These are phyloP conservation scores for Arabidopsis suecica DNA, from an alignment of 345 rosid species.

Conservation along the genomic window DNA sequence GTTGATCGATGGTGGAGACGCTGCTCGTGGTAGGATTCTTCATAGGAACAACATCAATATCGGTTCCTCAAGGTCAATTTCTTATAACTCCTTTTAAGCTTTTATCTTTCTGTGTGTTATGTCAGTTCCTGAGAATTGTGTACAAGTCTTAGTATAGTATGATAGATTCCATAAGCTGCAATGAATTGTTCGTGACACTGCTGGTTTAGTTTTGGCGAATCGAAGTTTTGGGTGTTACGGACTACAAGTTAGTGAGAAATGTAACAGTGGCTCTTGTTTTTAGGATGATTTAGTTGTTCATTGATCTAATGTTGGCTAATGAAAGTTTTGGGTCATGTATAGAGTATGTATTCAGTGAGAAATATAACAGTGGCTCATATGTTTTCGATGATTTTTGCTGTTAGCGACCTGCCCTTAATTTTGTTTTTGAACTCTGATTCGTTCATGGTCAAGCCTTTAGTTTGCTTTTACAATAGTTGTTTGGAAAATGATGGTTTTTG, in stretches of 20 bases:
- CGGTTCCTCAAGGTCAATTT: conserved; percentile 64
- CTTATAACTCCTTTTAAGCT: not conserved
- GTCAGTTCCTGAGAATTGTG: not conserved
- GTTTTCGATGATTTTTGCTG: conserved; percentile 9
- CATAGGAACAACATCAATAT: conserved; percentile 78
- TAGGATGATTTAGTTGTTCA: conserved; percentile 3
- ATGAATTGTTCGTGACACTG: not conserved
- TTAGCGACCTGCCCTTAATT: not conserved
- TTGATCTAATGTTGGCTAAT: not conserved
- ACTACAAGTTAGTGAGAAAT: not conserved
- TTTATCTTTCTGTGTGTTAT: conserved; percentile 5
- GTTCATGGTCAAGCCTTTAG: conserved; percentile 8
- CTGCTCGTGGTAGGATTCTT: conserved; percentile 71
- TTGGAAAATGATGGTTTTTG: not conserved
- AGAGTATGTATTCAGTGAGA: not conserved
- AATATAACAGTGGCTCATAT: not conserved
- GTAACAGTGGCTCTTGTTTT: not conserved
- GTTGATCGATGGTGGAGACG: conserved; percentile 72
- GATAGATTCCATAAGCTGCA: not conserved
- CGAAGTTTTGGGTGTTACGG: not conserved
- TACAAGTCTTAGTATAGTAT: not conserved
- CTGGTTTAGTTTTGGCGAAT: not conserved
- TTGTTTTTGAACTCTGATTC: not conserved
- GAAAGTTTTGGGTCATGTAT: conserved; percentile 2
- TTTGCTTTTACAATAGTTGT: conserved; percentile 1